Conservation (phyloP, 1,284 basidiomycete species). For the Melanopsichium pennsylvanicum region DNA sequence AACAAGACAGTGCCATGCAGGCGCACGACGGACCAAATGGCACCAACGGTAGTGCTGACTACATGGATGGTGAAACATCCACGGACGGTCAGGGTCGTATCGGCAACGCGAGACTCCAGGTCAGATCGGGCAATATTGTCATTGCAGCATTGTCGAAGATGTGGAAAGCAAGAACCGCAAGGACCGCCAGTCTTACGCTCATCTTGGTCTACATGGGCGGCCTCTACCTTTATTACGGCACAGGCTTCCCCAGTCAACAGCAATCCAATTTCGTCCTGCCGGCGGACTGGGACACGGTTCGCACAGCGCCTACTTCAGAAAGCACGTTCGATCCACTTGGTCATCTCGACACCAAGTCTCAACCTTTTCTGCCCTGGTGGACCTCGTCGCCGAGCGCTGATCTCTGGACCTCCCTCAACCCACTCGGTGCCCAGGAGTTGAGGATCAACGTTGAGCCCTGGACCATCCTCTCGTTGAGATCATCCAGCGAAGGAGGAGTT, state of each 20-base stretch:
- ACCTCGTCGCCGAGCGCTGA: constrained; percentile 61
- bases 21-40: constrained; percentile 13
- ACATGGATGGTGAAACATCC: constrained; percentile 2
- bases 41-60: constrained; percentile 6
- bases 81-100: constrained; percentile 10
- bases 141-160: constrained; percentile 22
- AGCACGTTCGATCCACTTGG: constrained; percentile 50
- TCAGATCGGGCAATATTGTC: constrained; percentile 22
- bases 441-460: constrained; percentile 82
- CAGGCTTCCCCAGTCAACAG: constrained; percentile 44
- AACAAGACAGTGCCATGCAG: constrained; percentile 8
- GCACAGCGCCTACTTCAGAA: constrained; percentile 4
- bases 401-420: constrained; percentile 84
- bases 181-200: constrained; percentile 79
- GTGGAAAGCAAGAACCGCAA: constrained; percentile 74
- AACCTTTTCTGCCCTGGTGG: constrained; percentile 51
- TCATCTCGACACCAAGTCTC: constrained; percentile 32
- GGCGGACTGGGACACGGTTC: constrained; percentile 24
- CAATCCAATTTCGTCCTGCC: constrained; percentile 30
- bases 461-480: constrained; percentile 76
- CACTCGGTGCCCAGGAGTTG: constrained; percentile 74
- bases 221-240: constrained; percentile 60
- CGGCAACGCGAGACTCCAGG: not conserved
- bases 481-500: constrained; percentile 39
- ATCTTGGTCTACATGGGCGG: constrained; percentile 50